These are phyloP conservation scores for Fusarium sp. DNA, from an alignment of 2,329 filamentous ascomycete species.

Conservation along the genomic window DNA sequence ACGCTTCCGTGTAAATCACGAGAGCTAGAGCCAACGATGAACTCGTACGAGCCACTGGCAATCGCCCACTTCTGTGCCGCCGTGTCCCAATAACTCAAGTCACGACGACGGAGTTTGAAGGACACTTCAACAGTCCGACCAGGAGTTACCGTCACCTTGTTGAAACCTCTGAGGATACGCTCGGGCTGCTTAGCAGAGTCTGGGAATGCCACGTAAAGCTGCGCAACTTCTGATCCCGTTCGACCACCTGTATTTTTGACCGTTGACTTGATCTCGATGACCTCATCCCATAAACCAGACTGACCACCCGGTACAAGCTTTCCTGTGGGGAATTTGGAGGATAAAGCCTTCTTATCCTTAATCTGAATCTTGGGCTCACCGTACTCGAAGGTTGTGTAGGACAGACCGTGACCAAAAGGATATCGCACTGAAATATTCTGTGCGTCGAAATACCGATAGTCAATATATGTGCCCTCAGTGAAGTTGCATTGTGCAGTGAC, in stretches of 20 bases:
- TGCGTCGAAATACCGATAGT: background rate
- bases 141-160: background rate
- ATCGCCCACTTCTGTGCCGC: background rate
- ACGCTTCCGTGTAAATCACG: background rate
- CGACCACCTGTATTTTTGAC: background rate
- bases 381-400: background rate
- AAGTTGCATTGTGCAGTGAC: background rate
- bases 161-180: background rate
- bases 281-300: background rate
- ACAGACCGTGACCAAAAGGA: background rate
- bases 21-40: background rate
- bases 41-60: background rate
- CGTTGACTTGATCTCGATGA: background rate
- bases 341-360: background rate
- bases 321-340: background rate
- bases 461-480: background rate
- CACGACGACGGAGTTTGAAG: background rate
- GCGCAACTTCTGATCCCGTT: background rate
- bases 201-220: background rate
- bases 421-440: background rate
- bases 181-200: background rate
- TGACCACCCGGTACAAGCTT: background rate
- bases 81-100: background rate
- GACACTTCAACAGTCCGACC: background rate
- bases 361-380: background rate